Evolutionary conservation across 2,329 filamentous ascomycete species (phyloP), one percentile per base, ranked within the genome.

Genomic region (Lachnellula subtilissima): DNA sequence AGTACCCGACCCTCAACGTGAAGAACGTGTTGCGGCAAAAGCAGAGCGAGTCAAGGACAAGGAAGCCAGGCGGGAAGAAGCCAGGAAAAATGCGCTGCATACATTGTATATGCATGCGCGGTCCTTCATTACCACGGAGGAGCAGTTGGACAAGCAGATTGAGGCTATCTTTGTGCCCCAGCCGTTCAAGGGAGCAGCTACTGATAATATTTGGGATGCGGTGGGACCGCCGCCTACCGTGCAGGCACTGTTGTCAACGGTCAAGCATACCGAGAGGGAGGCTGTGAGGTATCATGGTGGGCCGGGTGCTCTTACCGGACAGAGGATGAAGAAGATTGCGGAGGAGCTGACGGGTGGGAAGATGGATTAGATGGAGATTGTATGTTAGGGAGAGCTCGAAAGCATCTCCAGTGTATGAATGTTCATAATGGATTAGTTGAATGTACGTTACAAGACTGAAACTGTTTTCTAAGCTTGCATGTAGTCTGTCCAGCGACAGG

Each of bases 91-190:
- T 62, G 81, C 86, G 15, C 75, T 99, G 32, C 90, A 96, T 73
- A 85, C 89, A 56, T 81, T 99, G 12, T 99, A 99, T 74, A 88
- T 94, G 75, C 88, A 91, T 65, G 91, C 94, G 5, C 83, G 88
- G 25, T 77, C 83, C 40, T 99, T 97, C 74, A 97, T 99, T 69
- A 86, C 91, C 17, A 86, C 81, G 23, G 91, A 96, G 70, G 75
- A 80, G 50, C 87, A 96, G 70, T 81, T 99, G 36, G 81, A 88
- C 64, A 77, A 78, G 15, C 81, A 85, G 62, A 86, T 97, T 55
- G 87, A 95, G 22, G 75, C 79, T 60, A 78, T 87, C n/a, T 99
- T 97, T 74, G 80, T 83, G 15, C 83, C 85, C 25, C 50, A 48
- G 8, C 60, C 62, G 8, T 64, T 61, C 28, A 45, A 56, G 17